Base-by-base conservation (phyloP, 164 flowering plant genomes). In the Amborella trichopoda region DNA sequence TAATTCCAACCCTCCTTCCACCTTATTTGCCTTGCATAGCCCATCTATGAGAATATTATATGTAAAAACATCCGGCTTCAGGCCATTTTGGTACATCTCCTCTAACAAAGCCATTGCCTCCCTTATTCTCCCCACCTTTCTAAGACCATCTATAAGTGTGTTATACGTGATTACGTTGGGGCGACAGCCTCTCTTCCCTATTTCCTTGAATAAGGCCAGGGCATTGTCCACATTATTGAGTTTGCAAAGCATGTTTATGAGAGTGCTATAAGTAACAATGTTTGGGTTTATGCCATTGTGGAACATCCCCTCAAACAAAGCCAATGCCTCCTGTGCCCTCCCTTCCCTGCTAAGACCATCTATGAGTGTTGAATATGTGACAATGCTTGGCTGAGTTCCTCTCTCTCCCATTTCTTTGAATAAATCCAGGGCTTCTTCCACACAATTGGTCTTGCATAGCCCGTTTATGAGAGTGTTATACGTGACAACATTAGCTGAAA, bases 391-490 rank as follows among this genome's bases (percentile, higher is more conserved):
- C 1, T 16, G 20, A 44, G 77, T 46, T 18, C 69, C 74, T 61
- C 71, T 62, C 21, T 27, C 53, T 32, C 14, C 26, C 81, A 76
- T 77, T 50, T 79, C 80, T 17, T 52, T 56, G n/a, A 72, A 56
- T 13, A 73, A 43, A 23, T 62, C 33, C 55, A 75, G 77, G 36
- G 78, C 94, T 63, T 83, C 88, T 53, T 67, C 63, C 67, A 75
- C 53, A 65, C 58, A 74, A 26, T 68, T 66, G 40, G 62, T 64
- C 59, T 75, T 80, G 80, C 81, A 71, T 4, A 87, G 57, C 46
- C 78, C 59, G 48, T 81, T 71, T 56, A 83, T 68, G 17, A 83
- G 73, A 62, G 77, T 63, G 36, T 83, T 78, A 64, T 78, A 83
- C 58, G 68, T 72, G 26, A 72, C 53, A 22, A 66, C 81, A 68